phyloP scores from a whole-genome alignment of 2,329 filamentous ascomycete genomes.

The Pseudopithomyces chartarum region DNA sequence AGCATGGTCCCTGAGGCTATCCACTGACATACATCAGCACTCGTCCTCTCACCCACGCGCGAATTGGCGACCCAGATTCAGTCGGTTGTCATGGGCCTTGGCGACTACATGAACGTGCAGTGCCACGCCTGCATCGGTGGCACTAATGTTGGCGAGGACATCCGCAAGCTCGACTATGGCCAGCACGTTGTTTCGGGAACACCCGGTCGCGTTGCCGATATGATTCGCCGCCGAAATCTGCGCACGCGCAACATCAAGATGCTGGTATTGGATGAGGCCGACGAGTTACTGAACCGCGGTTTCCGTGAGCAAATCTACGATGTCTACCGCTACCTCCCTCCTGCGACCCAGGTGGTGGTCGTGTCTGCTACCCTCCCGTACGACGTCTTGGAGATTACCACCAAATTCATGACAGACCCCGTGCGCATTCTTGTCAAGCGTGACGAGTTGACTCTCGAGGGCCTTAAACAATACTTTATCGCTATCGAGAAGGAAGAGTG shows the following conservation, averaged over 20 bases:
- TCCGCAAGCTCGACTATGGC: slow-evolving; percentile 94
- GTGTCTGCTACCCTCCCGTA: slow-evolving; percentile 96
- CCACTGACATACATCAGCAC: slow-evolving; percentile 57
- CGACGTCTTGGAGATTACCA: slow-evolving; percentile 98
- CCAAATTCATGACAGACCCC: slow-evolving; percentile 99
- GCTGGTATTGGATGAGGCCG: slow-evolving; percentile 76
- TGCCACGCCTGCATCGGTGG: slow-evolving; percentile 98
- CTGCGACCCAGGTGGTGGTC: slow-evolving; percentile 96
- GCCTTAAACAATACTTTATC: slow-evolving; percentile 98
- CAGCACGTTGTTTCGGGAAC: slow-evolving; percentile 98
- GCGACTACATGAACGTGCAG: slow-evolving; percentile 99
- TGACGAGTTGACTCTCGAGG: slow-evolving; percentile 96
- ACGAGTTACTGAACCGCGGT: slow-evolving; percentile 85
- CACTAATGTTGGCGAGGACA: slow-evolving; percentile 97
- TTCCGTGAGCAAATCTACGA: slow-evolving; percentile 99
- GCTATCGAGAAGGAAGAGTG: slow-evolving; percentile 99
- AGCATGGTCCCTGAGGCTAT: background rate
- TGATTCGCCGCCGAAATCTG: slow-evolving; percentile 76
- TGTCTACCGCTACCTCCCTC: slow-evolving; percentile 94
- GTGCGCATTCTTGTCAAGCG: slow-evolving; percentile 97
- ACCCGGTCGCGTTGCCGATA: slow-evolving; percentile 90
- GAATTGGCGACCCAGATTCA: slow-evolving; percentile 98
- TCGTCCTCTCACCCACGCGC: slow-evolving; percentile 93
- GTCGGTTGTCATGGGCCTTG: slow-evolving; percentile 98
- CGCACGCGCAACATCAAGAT: slow-evolving; percentile 79